Evolutionary conservation across 768 basidiomycete genomes (phyloP).

Genomic region (Lactarius hengduanensis): DNA sequence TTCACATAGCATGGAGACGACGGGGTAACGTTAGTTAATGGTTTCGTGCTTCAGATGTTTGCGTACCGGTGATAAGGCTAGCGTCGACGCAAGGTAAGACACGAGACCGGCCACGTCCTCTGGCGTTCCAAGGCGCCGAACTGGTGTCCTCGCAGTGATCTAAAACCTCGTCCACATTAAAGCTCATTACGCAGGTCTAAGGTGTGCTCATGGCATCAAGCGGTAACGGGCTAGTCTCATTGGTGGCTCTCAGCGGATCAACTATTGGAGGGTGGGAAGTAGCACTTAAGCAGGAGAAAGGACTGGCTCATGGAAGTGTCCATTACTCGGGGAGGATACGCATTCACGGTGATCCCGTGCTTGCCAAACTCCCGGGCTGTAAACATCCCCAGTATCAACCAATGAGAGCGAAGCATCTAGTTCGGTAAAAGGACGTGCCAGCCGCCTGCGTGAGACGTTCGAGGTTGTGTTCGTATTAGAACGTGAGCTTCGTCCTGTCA

Average conservation of each 20-base stretch:
- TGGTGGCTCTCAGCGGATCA: background rate
- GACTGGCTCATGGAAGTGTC: slow-evolving; percentile 29
- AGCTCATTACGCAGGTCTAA: background rate
- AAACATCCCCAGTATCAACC: background rate
- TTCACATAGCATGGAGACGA: background rate
- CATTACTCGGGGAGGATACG: slow-evolving; percentile 30
- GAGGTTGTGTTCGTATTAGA: background rate
- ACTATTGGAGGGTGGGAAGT: background rate
- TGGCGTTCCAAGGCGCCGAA: slow-evolving; percentile 15
- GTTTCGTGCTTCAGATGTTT: background rate
- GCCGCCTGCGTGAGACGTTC: slow-evolving; percentile 26
- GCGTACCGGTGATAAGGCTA: slow-evolving; percentile 28
- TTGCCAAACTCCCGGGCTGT: slow-evolving; percentile 27
- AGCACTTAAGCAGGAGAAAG: background rate
- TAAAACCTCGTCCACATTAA: background rate
- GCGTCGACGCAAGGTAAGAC: slow-evolving; percentile 27
- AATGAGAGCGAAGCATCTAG: background rate
- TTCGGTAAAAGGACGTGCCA: slow-evolving; percentile 7
- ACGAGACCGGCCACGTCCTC: slow-evolving; percentile 28
- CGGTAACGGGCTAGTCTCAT: background rate
- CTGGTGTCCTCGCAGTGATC: background rate
- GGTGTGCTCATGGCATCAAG: background rate
- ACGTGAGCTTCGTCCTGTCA: background rate
- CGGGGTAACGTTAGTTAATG: background rate
- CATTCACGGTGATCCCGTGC: slow-evolving; percentile 31